Conservation (phyloP, 805 yeast species). For the Tetrapisispora nanseiensis region DNA sequence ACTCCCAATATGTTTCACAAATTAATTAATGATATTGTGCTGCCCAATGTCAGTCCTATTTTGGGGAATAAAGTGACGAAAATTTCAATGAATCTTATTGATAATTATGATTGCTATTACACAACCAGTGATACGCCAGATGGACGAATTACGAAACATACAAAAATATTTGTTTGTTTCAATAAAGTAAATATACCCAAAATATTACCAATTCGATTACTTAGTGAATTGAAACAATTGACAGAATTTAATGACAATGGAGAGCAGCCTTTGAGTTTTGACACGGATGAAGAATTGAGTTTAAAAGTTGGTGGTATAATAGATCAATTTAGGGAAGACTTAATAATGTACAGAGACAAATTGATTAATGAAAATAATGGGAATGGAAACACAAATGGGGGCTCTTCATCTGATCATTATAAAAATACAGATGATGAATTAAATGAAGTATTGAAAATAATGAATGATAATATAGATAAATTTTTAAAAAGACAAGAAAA, state of each 20-base stretch:
- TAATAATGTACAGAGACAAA: constrained; percentile 16
- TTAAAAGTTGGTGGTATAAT: constrained; percentile 19
- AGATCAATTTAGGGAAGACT: constrained; percentile 25
- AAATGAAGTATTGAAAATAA: constrained; percentile 25
- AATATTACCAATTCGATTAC: constrained; percentile 25
- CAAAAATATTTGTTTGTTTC: constrained; percentile 20
- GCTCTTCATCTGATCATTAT: neutral
- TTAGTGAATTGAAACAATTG: constrained; percentile 23
- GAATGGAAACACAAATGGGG: constrained; percentile 2
- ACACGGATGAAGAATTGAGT: constrained; percentile 17
- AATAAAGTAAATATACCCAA: constrained; percentile 21
- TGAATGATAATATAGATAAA: constrained; percentile 32
- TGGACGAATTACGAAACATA: constrained; percentile 2
- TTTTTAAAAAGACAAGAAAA: constrained; percentile 72
- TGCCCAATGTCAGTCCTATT: constrained; percentile 24
- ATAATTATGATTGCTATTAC: constrained; percentile 29
- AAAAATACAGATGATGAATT: constrained; percentile 22
- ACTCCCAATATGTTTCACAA: constrained; percentile 19
- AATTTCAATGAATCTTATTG: constrained; percentile 27
- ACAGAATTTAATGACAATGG: constrained; percentile 4
- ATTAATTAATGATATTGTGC: constrained; percentile 22
- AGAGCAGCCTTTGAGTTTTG: constrained; percentile 5
- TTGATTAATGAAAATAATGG: neutral
- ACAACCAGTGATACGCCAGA: constrained; percentile 13
- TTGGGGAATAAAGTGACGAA: constrained; percentile 29